phyloP scores from a whole-genome alignment of 139 green algal genomes.

The Closterium sp. region DNA sequence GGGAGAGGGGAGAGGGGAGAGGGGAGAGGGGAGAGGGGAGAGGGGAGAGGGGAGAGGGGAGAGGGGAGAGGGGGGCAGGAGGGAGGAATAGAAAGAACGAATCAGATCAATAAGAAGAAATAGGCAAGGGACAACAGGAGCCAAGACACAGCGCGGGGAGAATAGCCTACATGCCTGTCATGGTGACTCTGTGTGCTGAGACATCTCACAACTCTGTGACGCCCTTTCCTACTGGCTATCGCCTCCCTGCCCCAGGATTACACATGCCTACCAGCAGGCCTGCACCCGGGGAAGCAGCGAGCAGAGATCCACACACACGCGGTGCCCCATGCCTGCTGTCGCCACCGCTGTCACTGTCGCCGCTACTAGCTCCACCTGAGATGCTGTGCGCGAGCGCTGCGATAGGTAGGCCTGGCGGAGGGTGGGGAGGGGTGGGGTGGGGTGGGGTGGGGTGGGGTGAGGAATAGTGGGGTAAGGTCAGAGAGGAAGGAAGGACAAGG shows the following conservation, averaged over 20 bases:
- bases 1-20: no score
- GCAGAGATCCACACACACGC: conserved; percentile 82
- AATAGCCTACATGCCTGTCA: neutral
- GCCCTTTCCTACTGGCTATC: no score
- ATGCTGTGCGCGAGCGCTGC: neutral
- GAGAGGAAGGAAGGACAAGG: neutral
- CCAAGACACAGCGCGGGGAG: neutral
- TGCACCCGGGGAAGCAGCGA: conserved; percentile 73
- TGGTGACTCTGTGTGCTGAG: no score
- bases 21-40: no score
- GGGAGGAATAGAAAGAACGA: no score
- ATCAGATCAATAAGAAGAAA: no score
- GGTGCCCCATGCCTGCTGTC: conserved; percentile 76
- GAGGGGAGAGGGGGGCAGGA: no score
- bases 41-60: no score
- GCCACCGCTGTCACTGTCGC: conserved; percentile 62
- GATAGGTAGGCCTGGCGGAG: neutral
- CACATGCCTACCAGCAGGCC: conserved; percentile 76
- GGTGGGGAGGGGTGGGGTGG: neutral
- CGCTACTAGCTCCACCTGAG: conserved; percentile 20
- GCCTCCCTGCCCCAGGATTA: neutral
- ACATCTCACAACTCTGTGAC: no score
- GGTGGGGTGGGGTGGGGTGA: neutral
- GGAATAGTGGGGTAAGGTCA: neutral
- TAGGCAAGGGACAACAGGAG: no score